Base-by-base conservation (phyloP, 768 basidiomycete species). In the Pisolithus albus region DNA sequence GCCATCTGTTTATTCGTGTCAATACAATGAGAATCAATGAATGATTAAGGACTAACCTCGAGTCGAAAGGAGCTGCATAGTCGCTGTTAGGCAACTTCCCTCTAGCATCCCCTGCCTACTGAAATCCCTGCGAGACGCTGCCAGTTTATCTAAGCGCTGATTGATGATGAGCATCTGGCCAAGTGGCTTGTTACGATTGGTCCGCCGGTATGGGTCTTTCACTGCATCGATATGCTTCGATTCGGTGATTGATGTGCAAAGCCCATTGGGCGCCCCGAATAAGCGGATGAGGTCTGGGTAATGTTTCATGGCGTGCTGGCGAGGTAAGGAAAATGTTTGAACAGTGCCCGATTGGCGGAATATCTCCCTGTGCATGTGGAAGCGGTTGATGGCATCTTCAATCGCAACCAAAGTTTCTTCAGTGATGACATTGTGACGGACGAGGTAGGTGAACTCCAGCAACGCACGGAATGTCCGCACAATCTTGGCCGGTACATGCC, bases 151-250 rank as follows among this genome's bases (percentile, higher is more conserved):
- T 1, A 65, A 50, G 15, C 58, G 49, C 21, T 60, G 60, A 49
- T 65, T 70, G 1, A 64, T 69, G 7, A 62, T n/a, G 4, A 60
- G 34, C 49, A 59, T 60, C 47, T 60, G 57, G 16, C 43, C 37
- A 6, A 56, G 44, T 7, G 55, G 46, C 8, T 52, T 34, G 23
- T 47, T 47, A 13, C 18, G 18, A 39, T 40, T 58, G 3, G 70
- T 70, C 2, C 54, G 55, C 2, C 61, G 59, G 57, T 61, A 71
- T 2, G 69, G 70, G 39, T 68, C 42, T 47, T 71, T 71, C 5
- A 72, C 67, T 13, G 43, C 68, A 21, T 67, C 64, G 50, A 70
- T 72, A 46, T 68, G 70, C 48, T 66, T 66, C 0, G 63, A 64
- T 42, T 72, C 68, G 0, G 67, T 72, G 18, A 71, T 71, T n/a